These are phyloP conservation scores for Trichoderma sp. DNA, from an alignment of 2,329 filamentous ascomycete species.

Conservation along the genomic window DNA sequence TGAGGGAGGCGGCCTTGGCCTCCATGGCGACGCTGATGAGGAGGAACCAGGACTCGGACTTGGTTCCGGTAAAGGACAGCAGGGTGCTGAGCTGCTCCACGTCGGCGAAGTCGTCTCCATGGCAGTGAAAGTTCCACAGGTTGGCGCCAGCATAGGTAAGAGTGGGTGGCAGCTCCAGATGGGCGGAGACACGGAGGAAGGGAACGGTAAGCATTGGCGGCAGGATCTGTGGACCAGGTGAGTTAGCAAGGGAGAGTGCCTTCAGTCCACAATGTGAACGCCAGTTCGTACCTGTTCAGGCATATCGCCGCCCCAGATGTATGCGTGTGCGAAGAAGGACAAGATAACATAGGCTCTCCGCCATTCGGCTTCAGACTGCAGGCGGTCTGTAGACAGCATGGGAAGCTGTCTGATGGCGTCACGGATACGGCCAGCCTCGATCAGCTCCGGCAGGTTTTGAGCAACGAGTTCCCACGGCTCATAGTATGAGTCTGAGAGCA, in stretches of 20 bases:
- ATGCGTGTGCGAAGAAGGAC: slow-evolving; percentile 78
- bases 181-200: slow-evolving; percentile 69
- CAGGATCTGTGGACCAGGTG: slow-evolving; percentile 51
- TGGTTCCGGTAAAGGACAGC: slow-evolving; percentile 83
- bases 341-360: slow-evolving; percentile 78
- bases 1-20: slow-evolving; percentile 71
- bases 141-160: slow-evolving; percentile 88
- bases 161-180: slow-evolving; percentile 80
- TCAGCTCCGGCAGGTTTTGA: slow-evolving; percentile 65
- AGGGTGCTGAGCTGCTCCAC: slow-evolving; percentile 71
- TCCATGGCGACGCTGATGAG: slow-evolving; percentile 89
- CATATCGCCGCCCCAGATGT: slow-evolving; percentile 83
- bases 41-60: slow-evolving; percentile 95
- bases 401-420: slow-evolving; percentile 66
- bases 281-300: slow-evolving; percentile 64
- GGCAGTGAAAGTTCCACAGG: slow-evolving; percentile 83
- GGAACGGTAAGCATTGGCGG: slow-evolving; percentile 78
- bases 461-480: slow-evolving; percentile 75
- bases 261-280: not conserved
- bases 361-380: slow-evolving; percentile 73
- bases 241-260: not conserved
- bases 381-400: slow-evolving; percentile 65
- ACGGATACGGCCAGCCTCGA: slow-evolving; percentile 66
- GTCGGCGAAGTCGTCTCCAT: slow-evolving; percentile 57
- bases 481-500: slow-evolving; percentile 72